Base-by-base conservation (phyloP, 805 yeast species). In the Lipomyces sp. region DNA sequence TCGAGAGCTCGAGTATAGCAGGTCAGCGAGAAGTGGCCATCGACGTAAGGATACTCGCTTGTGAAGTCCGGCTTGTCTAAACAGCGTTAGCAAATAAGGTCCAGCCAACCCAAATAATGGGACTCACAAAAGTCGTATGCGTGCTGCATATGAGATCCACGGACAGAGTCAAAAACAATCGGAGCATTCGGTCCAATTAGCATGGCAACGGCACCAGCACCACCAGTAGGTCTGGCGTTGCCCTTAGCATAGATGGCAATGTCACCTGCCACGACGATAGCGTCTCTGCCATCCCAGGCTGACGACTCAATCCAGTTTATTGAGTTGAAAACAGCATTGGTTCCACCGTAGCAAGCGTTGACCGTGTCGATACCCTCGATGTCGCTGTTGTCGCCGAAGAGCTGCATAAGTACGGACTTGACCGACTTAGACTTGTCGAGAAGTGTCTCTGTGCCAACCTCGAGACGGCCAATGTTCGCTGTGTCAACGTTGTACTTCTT, bases 151-250 rank as follows among this genome's bases (percentile, higher is more conserved):
- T 83, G 90, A 30, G 97, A 85, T 71, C 98, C 98, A 82, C 95
- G 91, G 67, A 87, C 85, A 56, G 89, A 81, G 74, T 95, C 98
- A 74, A 95, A 88, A 53, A 91, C 97, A 73, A 95, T 85, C 72
- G 99, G 99, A 53, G 99, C 98, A 77, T 95, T 97, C 62, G 98
- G 97, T 60, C 99, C 99, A 75, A 95, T 90, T 78, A 90, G 86
- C 77, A 95, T 75, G 55, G 99, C 99, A 67, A 94, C 96, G 58
- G 96, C 85, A 78, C 99, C 99, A 63, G 96, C 98, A 83, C 99
- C 99, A 79, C 99, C 99, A 62, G 99, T 95, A 77, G 99, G 99
- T 85, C 99, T 89, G 64, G 99, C 99, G 50, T 96, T 89, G 78
- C 99, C 99, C 82, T 93, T 86, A 75, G 93, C 92, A 81, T 95